Evolutionary conservation across 2,329 filamentous ascomycete genomes (phyloP), one percentile per base, ranked within the genome.

Genomic region (Pseudogymnoascus sp.): DNA sequence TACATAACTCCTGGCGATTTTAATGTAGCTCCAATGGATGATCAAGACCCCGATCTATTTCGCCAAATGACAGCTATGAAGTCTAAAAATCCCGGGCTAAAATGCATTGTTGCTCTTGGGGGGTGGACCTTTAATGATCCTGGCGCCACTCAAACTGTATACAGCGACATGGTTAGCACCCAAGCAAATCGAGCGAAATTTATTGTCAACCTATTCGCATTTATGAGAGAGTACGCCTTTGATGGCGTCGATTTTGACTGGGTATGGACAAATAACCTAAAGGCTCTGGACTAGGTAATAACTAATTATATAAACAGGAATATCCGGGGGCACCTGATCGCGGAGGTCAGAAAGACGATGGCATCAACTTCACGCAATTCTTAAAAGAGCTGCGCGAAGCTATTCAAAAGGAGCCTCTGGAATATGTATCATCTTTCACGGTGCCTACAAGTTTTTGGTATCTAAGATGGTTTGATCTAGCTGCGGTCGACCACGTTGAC

Each of bases 191-290:
- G 71, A 15, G 44, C 62, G 0, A 66, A 63, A 0, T 80, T 79
- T 63, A 70, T 74, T 60, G 61, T 67, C 1, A 71, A 68, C 0
- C 64, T 78, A 0, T 62, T 74, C 3, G 59, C 62, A 1, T 79
- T 80, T 64, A 68, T 79, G 63, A 39, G 65, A 4, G 71, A 68
- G 6, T 78, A 77, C 64, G 69, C 69, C 2, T 77, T 79, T 50
- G 73, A 75, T 62, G 76, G 75, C 4, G 68, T 77, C 1, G 76
- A 79, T 59, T 65, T 79, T 17, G 74, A 79, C 63, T 79, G 76
- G 77, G 29, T 17, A 5, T 15, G 26, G 2, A 31, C 15, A 15
- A 8, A 31, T 31, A 15, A 35, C 8, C 31, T 31, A 21, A 31
- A 31, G n/a, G 9, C 33, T 57, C 47, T n/a, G 13, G 21, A 13